Conservation (phyloP, 202 grass and related monocot species). For the Carex arenaria region DNA sequence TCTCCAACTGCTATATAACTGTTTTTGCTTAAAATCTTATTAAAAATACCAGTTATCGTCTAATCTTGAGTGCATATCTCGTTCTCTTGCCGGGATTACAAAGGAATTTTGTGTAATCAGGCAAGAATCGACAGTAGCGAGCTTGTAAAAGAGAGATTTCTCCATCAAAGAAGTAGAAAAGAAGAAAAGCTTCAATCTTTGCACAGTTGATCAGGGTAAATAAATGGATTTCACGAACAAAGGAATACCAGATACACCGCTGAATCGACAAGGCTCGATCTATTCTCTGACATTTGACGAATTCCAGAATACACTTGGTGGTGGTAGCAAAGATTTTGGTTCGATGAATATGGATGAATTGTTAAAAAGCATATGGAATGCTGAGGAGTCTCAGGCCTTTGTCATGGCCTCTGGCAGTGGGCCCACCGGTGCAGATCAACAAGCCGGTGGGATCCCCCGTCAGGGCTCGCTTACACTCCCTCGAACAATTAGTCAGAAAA, state of each 20-base stretch:
- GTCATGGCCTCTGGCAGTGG: conserved; percentile 2
- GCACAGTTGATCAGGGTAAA: not conserved
- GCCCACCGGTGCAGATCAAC: not conserved
- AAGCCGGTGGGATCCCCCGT: conserved; percentile 35
- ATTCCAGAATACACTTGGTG: conserved; percentile 71
- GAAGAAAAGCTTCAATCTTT: not conserved
- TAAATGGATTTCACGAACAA: conserved; percentile 50
- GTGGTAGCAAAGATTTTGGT: conserved; percentile 70
- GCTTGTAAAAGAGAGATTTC: not conserved
- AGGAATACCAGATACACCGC: conserved; percentile 46
- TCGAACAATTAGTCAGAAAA: conserved; percentile 82
- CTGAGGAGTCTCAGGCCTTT: conserved; percentile 67
- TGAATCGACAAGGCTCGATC: conserved; percentile 65
- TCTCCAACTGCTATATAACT: conserved; percentile 1
- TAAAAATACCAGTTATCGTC: not conserved
- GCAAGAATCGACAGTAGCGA: not conserved
- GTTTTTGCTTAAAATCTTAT: not conserved
- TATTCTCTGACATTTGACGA: conserved; percentile 93
- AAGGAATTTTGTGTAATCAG: conserved; percentile 4
- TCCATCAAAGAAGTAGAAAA: not conserved
- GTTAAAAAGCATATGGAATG: conserved; percentile 86
- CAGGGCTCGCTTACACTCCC: conserved; percentile 72
- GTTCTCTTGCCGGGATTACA: not conserved
- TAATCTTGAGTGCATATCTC: not conserved
- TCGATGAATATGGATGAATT: conserved; percentile 99